These are phyloP conservation scores for Sporopachydermia quercuum DNA, from an alignment of 805 yeast species.

Conservation along the genomic window DNA sequence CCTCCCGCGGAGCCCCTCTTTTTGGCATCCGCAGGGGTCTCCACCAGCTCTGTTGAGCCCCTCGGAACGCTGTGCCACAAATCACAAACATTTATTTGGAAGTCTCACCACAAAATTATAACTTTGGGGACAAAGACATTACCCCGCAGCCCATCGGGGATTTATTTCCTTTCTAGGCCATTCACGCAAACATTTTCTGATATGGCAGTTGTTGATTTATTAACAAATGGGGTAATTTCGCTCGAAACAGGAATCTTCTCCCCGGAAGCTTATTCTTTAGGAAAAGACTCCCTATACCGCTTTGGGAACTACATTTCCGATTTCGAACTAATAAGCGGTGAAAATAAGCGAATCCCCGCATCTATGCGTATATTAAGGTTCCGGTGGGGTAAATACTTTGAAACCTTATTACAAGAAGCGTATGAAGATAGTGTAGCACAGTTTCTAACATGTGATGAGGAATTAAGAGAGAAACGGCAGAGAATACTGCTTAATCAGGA, in stretches of 20 bases:
- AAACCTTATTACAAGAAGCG: constrained; percentile 1
- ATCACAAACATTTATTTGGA: constrained; percentile 1
- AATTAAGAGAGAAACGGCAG: neutral
- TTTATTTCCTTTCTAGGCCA: neutral
- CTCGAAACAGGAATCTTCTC: neutral
- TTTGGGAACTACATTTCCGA: neutral
- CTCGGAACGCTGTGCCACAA: too few species aligned
- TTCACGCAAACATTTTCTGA: neutral
- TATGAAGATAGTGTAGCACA: neutral
- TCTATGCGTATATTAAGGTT: constrained; percentile 1
- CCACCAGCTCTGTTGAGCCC: too few species aligned
- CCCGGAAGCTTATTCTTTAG: constrained; percentile 1
- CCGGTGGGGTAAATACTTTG: constrained; percentile 3
- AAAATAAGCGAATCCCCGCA: neutral
- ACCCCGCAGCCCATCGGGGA: neutral
- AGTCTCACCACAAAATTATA: constrained; percentile 2
- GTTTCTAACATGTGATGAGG: neutral
- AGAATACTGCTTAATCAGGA: neutral
- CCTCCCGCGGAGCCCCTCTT: too few species aligned
- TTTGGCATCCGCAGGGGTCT: too few species aligned
- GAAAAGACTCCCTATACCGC: constrained; percentile 1
- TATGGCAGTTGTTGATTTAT: constrained; percentile 1
- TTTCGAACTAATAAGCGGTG: neutral
- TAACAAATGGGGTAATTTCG: neutral
- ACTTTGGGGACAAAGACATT: neutral